These are phyloP conservation scores for Sporothrix luriei DNA, from an alignment of 2,329 filamentous ascomycete species.

Conservation along the genomic window DNA sequence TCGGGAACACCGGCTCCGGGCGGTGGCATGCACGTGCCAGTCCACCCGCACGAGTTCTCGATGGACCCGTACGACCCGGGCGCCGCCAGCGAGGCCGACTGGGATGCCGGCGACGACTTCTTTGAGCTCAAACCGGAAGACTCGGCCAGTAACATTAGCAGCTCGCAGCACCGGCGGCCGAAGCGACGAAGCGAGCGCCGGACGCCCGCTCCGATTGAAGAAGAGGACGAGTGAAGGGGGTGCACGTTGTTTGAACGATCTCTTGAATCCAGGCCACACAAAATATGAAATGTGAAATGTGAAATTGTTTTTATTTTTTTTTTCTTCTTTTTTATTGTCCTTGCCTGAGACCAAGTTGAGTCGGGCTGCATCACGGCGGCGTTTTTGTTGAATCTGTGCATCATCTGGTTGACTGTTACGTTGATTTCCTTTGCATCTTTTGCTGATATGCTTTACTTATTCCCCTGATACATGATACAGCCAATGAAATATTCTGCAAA, in stretches of 20 bases:
- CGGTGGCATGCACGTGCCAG: constrained; percentile 34
- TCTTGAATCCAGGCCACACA: not conserved
- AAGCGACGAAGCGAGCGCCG: constrained; percentile 69
- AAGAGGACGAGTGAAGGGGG: constrained; percentile 57
- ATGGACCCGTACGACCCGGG: constrained; percentile 29
- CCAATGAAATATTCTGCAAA: not conserved
- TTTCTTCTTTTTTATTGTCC: not conserved
- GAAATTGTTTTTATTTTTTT: not conserved
- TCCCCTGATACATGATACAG: constrained; percentile 26
- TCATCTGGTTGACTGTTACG: not conserved
- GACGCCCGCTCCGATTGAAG: constrained; percentile 72
- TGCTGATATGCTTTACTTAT: not conserved
- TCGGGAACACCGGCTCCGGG: constrained; percentile 26
- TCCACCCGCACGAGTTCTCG: constrained; percentile 28
- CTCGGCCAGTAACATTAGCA: constrained; percentile 77
- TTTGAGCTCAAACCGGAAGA: constrained; percentile 73
- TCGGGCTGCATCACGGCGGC: constrained; percentile 16
- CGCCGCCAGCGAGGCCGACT: constrained; percentile 55
- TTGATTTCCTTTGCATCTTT: not conserved
- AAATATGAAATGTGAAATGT: not conserved
- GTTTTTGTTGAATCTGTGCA: not conserved
- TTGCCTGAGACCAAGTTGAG: not conserved
- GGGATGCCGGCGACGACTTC: constrained; percentile 61
- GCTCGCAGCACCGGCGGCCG: constrained; percentile 66
- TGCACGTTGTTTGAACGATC: not conserved